Percentiles rank a stretch among this genome's conserved stretches.
Evolutionary conservation across 306 rosid genomes (phyloP).

Genomic region (Castanea sativa): DNA sequence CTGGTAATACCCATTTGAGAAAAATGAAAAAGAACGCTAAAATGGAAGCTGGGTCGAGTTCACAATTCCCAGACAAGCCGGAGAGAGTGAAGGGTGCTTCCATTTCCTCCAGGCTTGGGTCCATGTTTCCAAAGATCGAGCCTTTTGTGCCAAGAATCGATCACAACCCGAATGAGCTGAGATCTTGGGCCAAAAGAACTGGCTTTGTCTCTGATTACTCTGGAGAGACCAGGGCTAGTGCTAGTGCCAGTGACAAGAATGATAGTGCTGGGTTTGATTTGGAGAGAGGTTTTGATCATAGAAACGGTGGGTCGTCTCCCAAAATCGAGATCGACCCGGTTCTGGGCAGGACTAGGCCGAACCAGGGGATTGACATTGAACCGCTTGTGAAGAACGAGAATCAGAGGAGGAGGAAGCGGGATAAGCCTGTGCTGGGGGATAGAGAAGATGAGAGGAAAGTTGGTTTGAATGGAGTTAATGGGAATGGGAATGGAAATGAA

Average conservation of each 20-base stretch:
- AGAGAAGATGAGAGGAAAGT: conserved; percentile 39
- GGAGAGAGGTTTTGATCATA: conserved; percentile 41
- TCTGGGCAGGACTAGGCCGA: conserved; percentile 59
- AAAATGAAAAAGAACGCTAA: background rate
- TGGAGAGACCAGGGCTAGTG: conserved; percentile 56
- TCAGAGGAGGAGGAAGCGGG: conserved; percentile 34
- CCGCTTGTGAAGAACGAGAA: conserved; percentile 34
- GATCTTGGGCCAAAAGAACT: conserved; percentile 88
- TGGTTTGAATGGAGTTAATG: conserved; percentile 34
- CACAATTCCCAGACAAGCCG: conserved; percentile 22
- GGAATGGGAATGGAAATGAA: conserved; percentile 36
- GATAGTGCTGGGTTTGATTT: conserved; percentile 53
- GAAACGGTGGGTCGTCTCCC: conserved; percentile 63
- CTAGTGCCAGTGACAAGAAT: conserved; percentile 43
- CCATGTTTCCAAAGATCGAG: conserved; percentile 40
- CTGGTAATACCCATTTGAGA: conserved; percentile 20
- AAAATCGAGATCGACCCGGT: conserved; percentile 84
- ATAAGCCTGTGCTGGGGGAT: conserved; percentile 33
- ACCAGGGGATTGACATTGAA: conserved; percentile 57
- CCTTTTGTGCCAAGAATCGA: conserved; percentile 67
- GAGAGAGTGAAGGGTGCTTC: conserved; percentile 29
- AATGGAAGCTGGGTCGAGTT: conserved; percentile 61
- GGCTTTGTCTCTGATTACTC: conserved; percentile 86
- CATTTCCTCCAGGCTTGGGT: conserved; percentile 27
- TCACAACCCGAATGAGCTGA: conserved; percentile 70